phyloP scores from a whole-genome alignment of 495 filamentous ascomycete species.

The Staphylotrichum longicolle region DNA sequence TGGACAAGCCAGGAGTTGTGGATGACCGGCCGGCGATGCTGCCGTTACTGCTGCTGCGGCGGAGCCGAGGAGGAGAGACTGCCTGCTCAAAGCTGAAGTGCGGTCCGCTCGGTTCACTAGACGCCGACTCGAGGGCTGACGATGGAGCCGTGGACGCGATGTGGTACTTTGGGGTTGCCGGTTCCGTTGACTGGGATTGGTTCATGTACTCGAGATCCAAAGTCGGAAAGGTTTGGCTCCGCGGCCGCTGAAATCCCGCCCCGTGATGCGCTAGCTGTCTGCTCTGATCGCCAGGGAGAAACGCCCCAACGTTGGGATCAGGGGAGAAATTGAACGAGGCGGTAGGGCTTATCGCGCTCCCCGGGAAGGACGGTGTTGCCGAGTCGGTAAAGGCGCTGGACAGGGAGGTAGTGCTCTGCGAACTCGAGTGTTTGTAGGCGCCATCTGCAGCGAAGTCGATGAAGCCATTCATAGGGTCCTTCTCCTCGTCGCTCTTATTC shows the following conservation, averaged over 20 bases:
- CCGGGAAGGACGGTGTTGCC: slow-evolving; percentile 65
- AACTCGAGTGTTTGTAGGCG: slow-evolving; percentile 54
- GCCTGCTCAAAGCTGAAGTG: slow-evolving; percentile 54
- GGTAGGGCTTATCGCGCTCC: slow-evolving; percentile 75
- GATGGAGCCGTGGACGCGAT: slow-evolving; percentile 54
- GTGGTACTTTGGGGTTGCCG: slow-evolving; percentile 63
- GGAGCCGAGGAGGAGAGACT: slow-evolving; percentile 51
- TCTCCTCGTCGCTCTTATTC: slow-evolving; percentile 65
- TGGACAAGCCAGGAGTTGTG: slow-evolving; percentile 41
- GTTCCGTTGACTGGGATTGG: slow-evolving; percentile 59
- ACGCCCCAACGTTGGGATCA: slow-evolving; percentile 67
- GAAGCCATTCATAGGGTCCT: slow-evolving; percentile 43
- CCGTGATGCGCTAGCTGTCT: slow-evolving; percentile 53
- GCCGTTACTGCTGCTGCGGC: slow-evolving; percentile 54
- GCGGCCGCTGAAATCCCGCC: slow-evolving; percentile 65
- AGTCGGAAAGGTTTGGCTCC: slow-evolving; percentile 89
- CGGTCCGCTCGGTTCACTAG: slow-evolving; percentile 54
- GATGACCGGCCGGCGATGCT: slow-evolving; percentile 49
- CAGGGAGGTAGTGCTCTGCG: slow-evolving; percentile 55
- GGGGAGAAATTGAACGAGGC: slow-evolving; percentile 80
- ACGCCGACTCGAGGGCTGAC: slow-evolving; percentile 68
- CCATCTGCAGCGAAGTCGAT: slow-evolving; percentile 52
- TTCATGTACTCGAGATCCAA: slow-evolving; percentile 72
- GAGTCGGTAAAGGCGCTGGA: slow-evolving; percentile 59
- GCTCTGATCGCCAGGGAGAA: slow-evolving; percentile 64